Conservation (phyloP, 164 flowering plant genomes). For the Tinospora cordifolia region DNA sequence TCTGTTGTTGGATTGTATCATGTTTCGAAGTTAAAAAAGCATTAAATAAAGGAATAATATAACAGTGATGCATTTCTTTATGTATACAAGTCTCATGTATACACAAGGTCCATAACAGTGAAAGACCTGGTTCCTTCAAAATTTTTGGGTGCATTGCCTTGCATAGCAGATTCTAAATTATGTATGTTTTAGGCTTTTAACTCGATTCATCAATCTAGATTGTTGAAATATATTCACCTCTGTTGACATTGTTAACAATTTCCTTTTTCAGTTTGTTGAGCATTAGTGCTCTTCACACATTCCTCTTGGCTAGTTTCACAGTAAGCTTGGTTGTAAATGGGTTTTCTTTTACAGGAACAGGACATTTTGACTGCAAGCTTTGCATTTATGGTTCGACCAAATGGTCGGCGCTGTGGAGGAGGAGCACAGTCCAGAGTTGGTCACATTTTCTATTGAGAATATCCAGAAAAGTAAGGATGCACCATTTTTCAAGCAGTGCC, state of each 20-base stretch:
- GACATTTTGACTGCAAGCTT: constrained; percentile 92
- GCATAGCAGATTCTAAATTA: not conserved
- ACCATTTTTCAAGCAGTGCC: constrained; percentile 55
- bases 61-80: too few relatives aligned
- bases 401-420: constrained; percentile 89
- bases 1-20: too few relatives aligned
- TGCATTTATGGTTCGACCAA: constrained; percentile 82
- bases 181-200: not conserved
- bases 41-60: too few relatives aligned
- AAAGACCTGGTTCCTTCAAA: too few relatives aligned
- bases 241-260: not conserved
- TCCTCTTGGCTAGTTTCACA: not conserved
- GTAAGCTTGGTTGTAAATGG: not conserved
- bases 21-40: too few relatives aligned
- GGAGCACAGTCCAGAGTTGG: constrained; percentile 92
- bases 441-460: constrained; percentile 48
- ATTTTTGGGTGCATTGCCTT: not conserved
- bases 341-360: constrained; percentile 57
- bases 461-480: constrained; percentile 68
- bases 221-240: not conserved
- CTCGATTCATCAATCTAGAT: not conserved
- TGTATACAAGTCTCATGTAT: too few relatives aligned
- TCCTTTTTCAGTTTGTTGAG: not conserved
- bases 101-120: too few relatives aligned
- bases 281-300: not conserved